A percentile compares a stretch with the other conserved stretches of the same genome.
These are phyloP conservation scores for Ganoderma lucidum DNA, from an alignment of 1,284 basidiomycete genomes.

Conservation along the genomic window DNA sequence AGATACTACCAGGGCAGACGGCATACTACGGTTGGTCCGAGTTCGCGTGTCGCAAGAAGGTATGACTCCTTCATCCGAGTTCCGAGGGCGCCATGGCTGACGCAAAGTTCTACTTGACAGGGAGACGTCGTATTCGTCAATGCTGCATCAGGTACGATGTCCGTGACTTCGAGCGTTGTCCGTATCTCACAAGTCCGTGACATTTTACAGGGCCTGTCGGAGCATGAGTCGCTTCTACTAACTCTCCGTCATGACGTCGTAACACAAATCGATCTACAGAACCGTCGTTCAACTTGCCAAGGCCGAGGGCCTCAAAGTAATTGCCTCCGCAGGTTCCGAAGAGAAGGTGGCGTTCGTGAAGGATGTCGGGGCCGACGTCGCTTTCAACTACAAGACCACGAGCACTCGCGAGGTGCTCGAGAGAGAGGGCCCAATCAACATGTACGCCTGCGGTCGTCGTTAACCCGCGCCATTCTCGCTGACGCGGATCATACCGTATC, in stretches of 20 bases:
- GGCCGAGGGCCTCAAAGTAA: slow-evolving; percentile 68
- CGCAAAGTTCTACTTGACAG: slow-evolving; percentile 5
- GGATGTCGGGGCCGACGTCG: slow-evolving; percentile 51
- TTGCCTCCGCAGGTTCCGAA: slow-evolving; percentile 76
- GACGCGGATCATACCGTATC: too few relatives aligned
- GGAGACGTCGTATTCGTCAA: slow-evolving; percentile 39
- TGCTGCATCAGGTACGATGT: slow-evolving; percentile 5
- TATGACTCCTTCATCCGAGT: neutral
- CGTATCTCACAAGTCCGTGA: too few relatives aligned
- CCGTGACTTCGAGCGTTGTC: too few relatives aligned
- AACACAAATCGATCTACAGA: slow-evolving; percentile 29
- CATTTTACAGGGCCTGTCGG: slow-evolving; percentile 30
- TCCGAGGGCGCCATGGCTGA: neutral
- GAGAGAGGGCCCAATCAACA: slow-evolving; percentile 47
- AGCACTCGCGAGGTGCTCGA: slow-evolving; percentile 26
- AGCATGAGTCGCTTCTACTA: slow-evolving; percentile 16
- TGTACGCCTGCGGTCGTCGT: slow-evolving; percentile 42
- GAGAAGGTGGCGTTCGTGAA: slow-evolving; percentile 75
- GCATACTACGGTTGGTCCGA: slow-evolving; percentile 39
- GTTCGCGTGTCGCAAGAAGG: slow-evolving; percentile 30
- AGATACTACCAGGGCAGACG: slow-evolving; percentile 31
- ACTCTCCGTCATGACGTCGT: neutral
- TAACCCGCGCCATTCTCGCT: too few relatives aligned
- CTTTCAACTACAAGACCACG: slow-evolving; percentile 66
- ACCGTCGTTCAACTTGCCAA: slow-evolving; percentile 71